Base-by-base conservation (phyloP, 352 stramenopile species). In the Globisporangium abappressorium region DNA sequence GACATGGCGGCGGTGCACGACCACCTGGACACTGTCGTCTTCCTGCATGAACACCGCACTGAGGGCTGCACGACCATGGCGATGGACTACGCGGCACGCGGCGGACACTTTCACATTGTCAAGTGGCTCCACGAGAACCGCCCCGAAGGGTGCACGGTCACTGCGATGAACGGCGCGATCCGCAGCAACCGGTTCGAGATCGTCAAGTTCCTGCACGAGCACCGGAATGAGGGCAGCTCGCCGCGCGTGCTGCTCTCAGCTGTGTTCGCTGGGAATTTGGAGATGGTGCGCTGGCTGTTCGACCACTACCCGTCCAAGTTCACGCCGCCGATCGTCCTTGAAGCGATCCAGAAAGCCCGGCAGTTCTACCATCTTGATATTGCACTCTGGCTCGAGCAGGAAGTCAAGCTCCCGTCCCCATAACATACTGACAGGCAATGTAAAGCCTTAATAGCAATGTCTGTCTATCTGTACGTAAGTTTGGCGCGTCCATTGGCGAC, bases 121-220 rank as follows among this genome's bases (percentile, higher is more conserved):
- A 7, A 68, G 36, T 70, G 56, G 38, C 57, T 69, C 20, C 64
- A 69, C 24, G 20, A 20, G 22, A 36, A 66, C 15, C 64, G 54
- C 22, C 3, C 15, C 2, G 57, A 69, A 18, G 64, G 64, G 1
- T 70, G 65, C 15, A 68, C 57, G 6, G 54, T 54, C 15, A 28
- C 34, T 18, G 65, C 65, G 15, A 70, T 67, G 59, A 60, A 68
- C 34, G 47, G 65, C 38, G 65, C 57, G 58, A 62, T 61, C 34
- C 49, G 65, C 2, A 55, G 6, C 3, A 59, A 67, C 34, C 34
- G 66, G 33, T 56, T 70, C 14, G n/a, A 65, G 5, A 59, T 68
- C 4, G 65, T 70, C 14, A 57, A 70, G 43, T 70, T 60, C 15
- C 33, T 70, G 20, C 38, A 70, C 30, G 8, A 47, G 34, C n/a